These are phyloP conservation scores for Asterophora lycoperdoides DNA, from an alignment of 768 basidiomycete genomes.

Conservation along the genomic window DNA sequence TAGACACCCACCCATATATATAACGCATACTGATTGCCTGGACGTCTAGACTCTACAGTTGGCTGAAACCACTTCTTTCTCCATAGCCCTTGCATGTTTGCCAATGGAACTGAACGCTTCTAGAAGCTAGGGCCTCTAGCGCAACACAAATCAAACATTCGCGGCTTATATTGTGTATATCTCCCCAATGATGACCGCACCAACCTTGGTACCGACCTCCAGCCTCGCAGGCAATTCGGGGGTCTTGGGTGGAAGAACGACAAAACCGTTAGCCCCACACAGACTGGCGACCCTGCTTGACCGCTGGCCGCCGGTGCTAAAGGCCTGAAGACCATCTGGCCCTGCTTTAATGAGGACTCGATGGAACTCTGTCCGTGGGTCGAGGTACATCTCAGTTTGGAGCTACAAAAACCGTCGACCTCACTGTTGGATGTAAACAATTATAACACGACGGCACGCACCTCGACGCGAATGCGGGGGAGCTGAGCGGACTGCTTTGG, in stretches of 20 bases:
- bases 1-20: no score
- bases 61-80: no score
- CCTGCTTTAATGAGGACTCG: slow-evolving; percentile 59
- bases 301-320: slow-evolving; percentile 83
- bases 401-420: slow-evolving; percentile 34
- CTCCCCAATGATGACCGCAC: slow-evolving; percentile 70
- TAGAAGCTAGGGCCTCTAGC: no score
- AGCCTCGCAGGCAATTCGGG: slow-evolving; percentile 32
- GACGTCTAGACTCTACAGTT: no score
- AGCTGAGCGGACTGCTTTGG: slow-evolving; percentile 46
- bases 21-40: no score
- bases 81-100: no score
- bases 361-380: slow-evolving; percentile 79
- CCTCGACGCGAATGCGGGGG: slow-evolving; percentile 62
- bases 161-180: neutral
- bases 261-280: slow-evolving; percentile 75
- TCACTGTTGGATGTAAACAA: neutral
- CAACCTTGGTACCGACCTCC: slow-evolving; percentile 49
- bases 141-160: no score
- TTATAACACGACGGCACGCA: slow-evolving; percentile 27
- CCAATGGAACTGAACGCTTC: no score
- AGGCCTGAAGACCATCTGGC: slow-evolving; percentile 51
- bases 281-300: slow-evolving; percentile 80
- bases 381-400: slow-evolving; percentile 58
- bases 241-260: slow-evolving; percentile 53